These are phyloP conservation scores for Candida incommunis DNA, from an alignment of 805 yeast genomes.

Conservation along the genomic window DNA sequence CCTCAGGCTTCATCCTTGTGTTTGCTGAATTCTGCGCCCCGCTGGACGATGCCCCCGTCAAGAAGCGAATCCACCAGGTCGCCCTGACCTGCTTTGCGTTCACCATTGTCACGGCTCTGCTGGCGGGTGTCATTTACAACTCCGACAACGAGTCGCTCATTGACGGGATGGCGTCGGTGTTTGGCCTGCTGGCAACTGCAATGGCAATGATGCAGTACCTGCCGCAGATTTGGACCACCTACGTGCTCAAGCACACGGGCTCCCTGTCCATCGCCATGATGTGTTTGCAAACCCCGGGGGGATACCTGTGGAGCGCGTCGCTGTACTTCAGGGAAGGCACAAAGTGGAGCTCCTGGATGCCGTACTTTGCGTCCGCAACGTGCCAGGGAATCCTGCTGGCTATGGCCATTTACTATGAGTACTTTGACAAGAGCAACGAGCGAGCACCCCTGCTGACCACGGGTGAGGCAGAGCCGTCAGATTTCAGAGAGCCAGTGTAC, in stretches of 20 bases:
- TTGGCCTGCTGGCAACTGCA: constrained; percentile 53
- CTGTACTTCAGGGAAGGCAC: constrained; percentile 60
- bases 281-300: constrained; percentile 84
- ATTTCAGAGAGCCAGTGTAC: too few species aligned
- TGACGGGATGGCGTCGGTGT: constrained; percentile 33
- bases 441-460: neutral
- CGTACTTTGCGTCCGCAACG: constrained; percentile 57
- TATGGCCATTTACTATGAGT: constrained; percentile 42
- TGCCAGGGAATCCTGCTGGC: constrained; percentile 47
- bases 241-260: constrained; percentile 57
- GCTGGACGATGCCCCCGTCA: constrained; percentile 15
- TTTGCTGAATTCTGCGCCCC: constrained; percentile 15
- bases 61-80: constrained; percentile 21
- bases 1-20: constrained; percentile 12
- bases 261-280: constrained; percentile 68
- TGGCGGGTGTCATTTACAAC: constrained; percentile 4
- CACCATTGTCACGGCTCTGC: constrained; percentile 8
- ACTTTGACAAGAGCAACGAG: neutral
- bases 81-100: constrained; percentile 10
- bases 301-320: constrained; percentile 64
- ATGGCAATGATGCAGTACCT: constrained; percentile 59
- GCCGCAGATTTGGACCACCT: constrained; percentile 69
- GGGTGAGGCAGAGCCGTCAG: neutral
- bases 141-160: constrained; percentile 3
- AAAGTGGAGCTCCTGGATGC: constrained; percentile 78